These are phyloP conservation scores for Primulina tabacum DNA, from an alignment of 257 asterid species.

Conservation along the genomic window DNA sequence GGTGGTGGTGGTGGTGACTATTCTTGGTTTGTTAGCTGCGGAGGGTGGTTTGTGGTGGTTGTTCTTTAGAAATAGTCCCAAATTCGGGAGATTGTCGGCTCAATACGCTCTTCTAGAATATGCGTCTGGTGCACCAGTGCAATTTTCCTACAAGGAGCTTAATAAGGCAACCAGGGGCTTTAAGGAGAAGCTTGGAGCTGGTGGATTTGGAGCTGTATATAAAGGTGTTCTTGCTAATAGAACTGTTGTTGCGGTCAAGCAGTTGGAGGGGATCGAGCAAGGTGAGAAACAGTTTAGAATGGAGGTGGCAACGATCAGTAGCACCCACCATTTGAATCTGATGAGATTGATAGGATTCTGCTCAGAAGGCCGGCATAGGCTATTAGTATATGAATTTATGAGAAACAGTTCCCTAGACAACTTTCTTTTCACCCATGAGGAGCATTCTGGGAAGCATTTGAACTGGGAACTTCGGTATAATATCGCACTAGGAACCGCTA, in stretches of 20 bases:
- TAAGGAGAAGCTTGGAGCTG: slow-evolving; percentile 83
- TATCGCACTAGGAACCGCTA: slow-evolving; percentile 79
- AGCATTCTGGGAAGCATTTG: slow-evolving; percentile 54
- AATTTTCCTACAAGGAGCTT: slow-evolving; percentile 68
- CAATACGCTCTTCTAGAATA: slow-evolving; percentile 82
- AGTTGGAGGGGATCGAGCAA: slow-evolving; percentile 86
- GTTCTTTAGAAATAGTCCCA: slow-evolving; percentile 55
- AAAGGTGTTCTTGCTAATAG: slow-evolving; percentile 63
- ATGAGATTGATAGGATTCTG: slow-evolving; percentile 82
- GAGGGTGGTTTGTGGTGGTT: slow-evolving; percentile 81
- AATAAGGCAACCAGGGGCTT: slow-evolving; percentile 70
- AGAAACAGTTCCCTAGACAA: slow-evolving; percentile 70
- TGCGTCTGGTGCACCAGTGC: slow-evolving; percentile 92
- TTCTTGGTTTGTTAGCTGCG: slow-evolving; percentile 42
- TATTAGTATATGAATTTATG: slow-evolving; percentile 78
- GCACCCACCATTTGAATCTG: slow-evolving; percentile 89
- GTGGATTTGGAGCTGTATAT: slow-evolving; percentile 88
- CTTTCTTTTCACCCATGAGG: slow-evolving; percentile 50
- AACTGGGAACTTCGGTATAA: slow-evolving; percentile 66
- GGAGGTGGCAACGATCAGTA: slow-evolving; percentile 87
- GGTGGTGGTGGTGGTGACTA: slow-evolving; percentile 49
- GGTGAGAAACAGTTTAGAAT: slow-evolving; percentile 83
- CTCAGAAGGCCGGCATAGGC: slow-evolving; percentile 76
- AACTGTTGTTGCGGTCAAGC: slow-evolving; percentile 62
- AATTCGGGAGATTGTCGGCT: slow-evolving; percentile 55